These are phyloP conservation scores for Phytophthora sp. DNA, from an alignment of 352 stramenopile genomes.

Conservation along the genomic window DNA sequence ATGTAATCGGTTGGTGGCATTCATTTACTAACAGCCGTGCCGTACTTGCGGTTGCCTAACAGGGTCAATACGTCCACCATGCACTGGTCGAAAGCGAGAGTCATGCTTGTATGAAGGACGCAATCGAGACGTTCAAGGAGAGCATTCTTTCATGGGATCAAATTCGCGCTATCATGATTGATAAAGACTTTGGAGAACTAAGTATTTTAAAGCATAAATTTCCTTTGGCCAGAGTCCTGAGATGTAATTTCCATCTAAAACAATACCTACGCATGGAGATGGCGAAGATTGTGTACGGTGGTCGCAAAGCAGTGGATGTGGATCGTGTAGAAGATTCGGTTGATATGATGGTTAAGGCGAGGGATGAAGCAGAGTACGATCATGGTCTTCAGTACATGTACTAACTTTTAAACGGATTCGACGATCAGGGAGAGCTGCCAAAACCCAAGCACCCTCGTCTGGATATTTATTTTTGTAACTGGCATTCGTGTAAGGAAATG, in stretches of 20 bases:
- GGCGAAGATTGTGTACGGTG: neutral
- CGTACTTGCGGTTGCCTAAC: neutral
- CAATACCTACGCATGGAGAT: neutral
- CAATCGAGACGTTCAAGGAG: neutral
- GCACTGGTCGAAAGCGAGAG: neutral
- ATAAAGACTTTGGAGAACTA: neutral
- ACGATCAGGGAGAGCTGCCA: neutral
- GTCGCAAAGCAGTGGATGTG: neutral
- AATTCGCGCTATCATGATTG: neutral
- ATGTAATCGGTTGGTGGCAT: neutral
- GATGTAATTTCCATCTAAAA: neutral
- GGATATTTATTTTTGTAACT: neutral
- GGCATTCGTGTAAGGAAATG: neutral
- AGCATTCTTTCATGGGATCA: neutral
- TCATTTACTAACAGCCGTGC: neutral
- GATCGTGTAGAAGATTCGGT: neutral
- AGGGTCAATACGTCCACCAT: neutral
- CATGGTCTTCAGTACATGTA: neutral
- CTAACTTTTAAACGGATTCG: neutral
- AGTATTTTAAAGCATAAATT: neutral
- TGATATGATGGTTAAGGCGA: neutral
- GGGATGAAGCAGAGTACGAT: neutral
- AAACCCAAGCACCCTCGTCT: neutral
- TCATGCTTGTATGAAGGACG: neutral
- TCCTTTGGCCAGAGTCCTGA: neutral